Evolutionary conservation across 305 asterid species (phyloP).

Genomic region (Stenogyne calaminthoides): DNA sequence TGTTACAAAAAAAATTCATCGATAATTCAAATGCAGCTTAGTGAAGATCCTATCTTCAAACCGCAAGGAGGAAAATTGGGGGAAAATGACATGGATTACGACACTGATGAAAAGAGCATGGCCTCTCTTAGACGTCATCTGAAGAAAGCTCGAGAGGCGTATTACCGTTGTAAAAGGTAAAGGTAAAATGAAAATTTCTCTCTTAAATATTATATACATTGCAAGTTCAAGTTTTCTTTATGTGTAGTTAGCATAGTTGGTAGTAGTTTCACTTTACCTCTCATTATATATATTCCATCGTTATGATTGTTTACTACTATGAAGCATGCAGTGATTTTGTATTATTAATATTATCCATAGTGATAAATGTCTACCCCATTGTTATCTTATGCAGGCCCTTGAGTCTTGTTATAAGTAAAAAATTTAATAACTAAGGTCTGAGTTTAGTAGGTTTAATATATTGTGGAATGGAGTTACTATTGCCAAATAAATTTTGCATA

Average conservation of each 20-base stretch:
- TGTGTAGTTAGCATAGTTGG: neutral
- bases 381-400: neutral
- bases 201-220: neutral
- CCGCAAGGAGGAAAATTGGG: conserved; percentile 82
- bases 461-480: neutral
- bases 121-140: conserved; percentile 74
- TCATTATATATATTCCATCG: neutral
- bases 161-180: conserved; percentile 73
- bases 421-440: neutral
- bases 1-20: neutral
- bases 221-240: neutral
- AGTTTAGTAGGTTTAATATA: neutral
- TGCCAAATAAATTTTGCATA: neutral
- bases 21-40: conserved; percentile 47
- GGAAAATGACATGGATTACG: conserved; percentile 81
- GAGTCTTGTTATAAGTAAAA: neutral
- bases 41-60: conserved; percentile 69
- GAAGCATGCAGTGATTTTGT: too few relatives aligned
- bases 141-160: conserved; percentile 59
- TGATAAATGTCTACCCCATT: too few relatives aligned
- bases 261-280: conserved; percentile 18
- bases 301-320: too few relatives aligned
- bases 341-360: too few relatives aligned
- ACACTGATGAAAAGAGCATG: conserved; percentile 74
- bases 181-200: conserved; percentile 26